A percentile compares a stretch with the other conserved stretches of the same genome.
phyloP scores from a whole-genome alignment of 805 yeast species.

The baker's yeast (Saccharomyces cerevisiae) region DNA sequence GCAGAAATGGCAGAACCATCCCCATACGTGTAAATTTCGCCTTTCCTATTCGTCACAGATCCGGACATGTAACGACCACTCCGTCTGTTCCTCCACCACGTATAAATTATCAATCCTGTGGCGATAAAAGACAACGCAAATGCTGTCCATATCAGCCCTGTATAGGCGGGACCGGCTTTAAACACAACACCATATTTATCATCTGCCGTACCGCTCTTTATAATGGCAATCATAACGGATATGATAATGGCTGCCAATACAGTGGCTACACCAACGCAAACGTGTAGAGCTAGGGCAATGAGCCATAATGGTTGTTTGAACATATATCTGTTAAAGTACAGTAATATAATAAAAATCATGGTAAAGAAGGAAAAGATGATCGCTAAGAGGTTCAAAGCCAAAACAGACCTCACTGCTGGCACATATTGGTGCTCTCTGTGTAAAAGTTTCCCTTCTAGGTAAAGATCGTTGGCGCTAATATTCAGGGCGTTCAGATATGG shows the following conservation, averaged over 20 bases:
- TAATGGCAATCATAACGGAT: conserved; percentile 23
- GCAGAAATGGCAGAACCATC: background rate
- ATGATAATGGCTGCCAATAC: conserved; percentile 24
- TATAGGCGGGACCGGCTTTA: conserved; percentile 18
- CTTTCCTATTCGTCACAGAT: background rate
- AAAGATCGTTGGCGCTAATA: conserved; percentile 21
- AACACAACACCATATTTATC: conserved; percentile 26
- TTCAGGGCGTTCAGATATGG: conserved; percentile 27
- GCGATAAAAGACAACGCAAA: conserved; percentile 21
- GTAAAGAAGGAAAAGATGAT: conserved; percentile 20
- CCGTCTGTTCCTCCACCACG: background rate
- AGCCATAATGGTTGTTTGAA: conserved; percentile 1
- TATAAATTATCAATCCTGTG: background rate
- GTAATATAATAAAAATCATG: conserved; percentile 9
- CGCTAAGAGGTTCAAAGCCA: conserved; percentile 24
- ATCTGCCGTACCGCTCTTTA: conserved; percentile 27
- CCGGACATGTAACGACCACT: background rate
- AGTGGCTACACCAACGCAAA: conserved; percentile 15
- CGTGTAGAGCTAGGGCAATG: background rate
- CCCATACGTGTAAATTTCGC: background rate
- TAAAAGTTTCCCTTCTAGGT: conserved; percentile 26
- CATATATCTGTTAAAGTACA: background rate
- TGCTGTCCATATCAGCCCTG: conserved; percentile 28
- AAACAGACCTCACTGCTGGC: conserved; percentile 26
- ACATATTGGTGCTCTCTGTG: conserved; percentile 26